Evolutionary conservation across 2,329 filamentous ascomycete genomes (phyloP), one percentile per base, ranked within the genome.

Genomic region (Helotiales sp.): DNA sequence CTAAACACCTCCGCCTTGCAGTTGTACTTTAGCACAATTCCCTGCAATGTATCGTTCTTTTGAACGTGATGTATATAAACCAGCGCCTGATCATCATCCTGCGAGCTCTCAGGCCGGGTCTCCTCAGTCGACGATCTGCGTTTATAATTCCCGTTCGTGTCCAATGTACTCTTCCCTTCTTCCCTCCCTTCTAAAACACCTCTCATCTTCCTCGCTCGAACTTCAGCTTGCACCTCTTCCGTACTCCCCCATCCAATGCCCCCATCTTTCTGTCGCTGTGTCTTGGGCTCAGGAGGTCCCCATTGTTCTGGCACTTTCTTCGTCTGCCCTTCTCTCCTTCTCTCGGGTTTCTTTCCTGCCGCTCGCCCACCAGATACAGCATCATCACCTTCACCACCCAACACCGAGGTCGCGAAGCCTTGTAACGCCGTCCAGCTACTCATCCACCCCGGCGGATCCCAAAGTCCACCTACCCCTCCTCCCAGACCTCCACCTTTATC

Each of bases 21-120:
- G 67, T 90, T 88, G 74, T 96, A 99, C 67, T 88, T 90, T 63
- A 99, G 87, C 52, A 95, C 89, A 51, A 99, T 86, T 2, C 95
- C 93, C 1, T 93, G 92, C 66, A 98, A 86, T 1, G 92, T 98
- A 74, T 99, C 95, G 44, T 83, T 83, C 13, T 87, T 83, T 66
- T 87, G 83, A 17, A 98, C 91, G 67, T 89, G 86, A 74, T 99
- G 95, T 52, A 98, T 80, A 72, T 98, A 99, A 17, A 93, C 93
- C 62, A 98, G 76, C 22, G 91, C 89, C 65, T 96, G 89, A 65
- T 88, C 85, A 31, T 85, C 80, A 51, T 86, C 82, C 52, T 75
- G 76, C 9, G 40, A 51, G 10, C 49, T 58, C 24, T 52, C 46
- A 24, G 59, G 61, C 22, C 64, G 52, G 22, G 64, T 42, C 33